Percentiles rank a stretch among this genome's conserved stretches.
phyloP scores from a whole-genome alignment of 306 rosid species.

The Cicer arietinum region DNA sequence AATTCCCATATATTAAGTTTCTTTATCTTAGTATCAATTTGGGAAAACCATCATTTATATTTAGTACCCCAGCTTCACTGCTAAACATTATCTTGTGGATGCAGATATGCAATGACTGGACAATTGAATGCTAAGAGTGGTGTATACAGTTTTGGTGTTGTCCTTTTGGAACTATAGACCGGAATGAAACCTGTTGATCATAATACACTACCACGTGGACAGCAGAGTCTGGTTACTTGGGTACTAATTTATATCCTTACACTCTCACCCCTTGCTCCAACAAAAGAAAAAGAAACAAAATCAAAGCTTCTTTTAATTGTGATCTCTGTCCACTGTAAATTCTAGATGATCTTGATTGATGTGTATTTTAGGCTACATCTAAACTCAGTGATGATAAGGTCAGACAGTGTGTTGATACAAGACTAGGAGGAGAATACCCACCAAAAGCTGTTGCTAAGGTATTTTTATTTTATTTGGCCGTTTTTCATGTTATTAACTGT shows the following conservation, averaged over 20 bases:
- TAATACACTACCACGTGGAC: constrained; percentile 91
- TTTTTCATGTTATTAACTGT: constrained; percentile 30
- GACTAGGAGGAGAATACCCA: constrained; percentile 86
- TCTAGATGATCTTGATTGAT: constrained; percentile 48
- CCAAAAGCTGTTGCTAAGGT: constrained; percentile 98
- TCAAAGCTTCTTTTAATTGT: constrained; percentile 7
- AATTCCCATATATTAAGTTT: too few species aligned
- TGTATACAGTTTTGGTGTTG: constrained; percentile 94
- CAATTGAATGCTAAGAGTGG: constrained; percentile 95
- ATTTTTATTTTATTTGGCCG: background rate
- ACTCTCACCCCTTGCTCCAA: background rate
- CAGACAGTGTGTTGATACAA: constrained; percentile 84
- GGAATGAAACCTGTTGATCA: constrained; percentile 96
- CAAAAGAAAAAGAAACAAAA: constrained; percentile 13
- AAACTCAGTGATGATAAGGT: constrained; percentile 96
- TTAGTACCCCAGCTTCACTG: too few species aligned
- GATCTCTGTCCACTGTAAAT: constrained; percentile 16
- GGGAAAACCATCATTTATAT: too few species aligned
- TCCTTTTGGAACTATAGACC: constrained; percentile 88
- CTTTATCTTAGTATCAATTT: too few species aligned
- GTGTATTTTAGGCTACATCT: constrained; percentile 80
- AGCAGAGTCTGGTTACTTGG: constrained; percentile 97
- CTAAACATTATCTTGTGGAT: too few species aligned
- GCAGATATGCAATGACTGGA: constrained; percentile 90
- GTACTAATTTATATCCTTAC: constrained; percentile 52